These are phyloP conservation scores for Massariosphaeria phaeospora DNA, from an alignment of 495 filamentous ascomycete genomes.

Conservation along the genomic window DNA sequence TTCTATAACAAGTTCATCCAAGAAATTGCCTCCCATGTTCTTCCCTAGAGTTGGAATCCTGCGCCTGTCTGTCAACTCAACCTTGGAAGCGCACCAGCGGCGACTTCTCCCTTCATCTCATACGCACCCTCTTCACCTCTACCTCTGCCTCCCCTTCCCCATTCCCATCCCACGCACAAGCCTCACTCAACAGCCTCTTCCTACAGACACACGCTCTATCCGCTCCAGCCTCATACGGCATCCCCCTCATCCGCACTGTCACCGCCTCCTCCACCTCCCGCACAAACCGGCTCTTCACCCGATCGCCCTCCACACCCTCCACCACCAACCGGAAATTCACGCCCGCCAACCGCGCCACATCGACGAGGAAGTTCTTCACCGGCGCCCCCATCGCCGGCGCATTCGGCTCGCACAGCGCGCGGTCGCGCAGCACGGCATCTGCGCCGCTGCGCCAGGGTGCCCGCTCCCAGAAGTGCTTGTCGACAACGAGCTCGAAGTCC, in stretches of 20 bases:
- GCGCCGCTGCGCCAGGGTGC: constrained; percentile 2
- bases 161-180: constrained; percentile 5
- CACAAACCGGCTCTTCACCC: constrained; percentile 1
- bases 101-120: no score
- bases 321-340: constrained; percentile 12
- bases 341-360: constrained; percentile 8
- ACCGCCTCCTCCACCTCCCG: constrained; percentile 1
- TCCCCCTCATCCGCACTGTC: neutral
- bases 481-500: constrained; percentile 13
- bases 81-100: no score
- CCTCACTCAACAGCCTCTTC: constrained; percentile 15
- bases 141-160: neutral
- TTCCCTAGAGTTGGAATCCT: no score
- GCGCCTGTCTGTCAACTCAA: no score
- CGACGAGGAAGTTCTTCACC: constrained; percentile 1
- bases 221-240: neutral
- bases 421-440: neutral
- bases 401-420: neutral
- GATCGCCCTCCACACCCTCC: neutral
- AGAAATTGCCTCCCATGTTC: no score
- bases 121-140: neutral
- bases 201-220: neutral
- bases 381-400: neutral
- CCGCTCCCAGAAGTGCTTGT: constrained; percentile 15
- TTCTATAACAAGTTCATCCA: no score